Evolutionary conservation across 257 asterid genomes (phyloP).

Genomic region (Jacaranda mimosifolia): DNA sequence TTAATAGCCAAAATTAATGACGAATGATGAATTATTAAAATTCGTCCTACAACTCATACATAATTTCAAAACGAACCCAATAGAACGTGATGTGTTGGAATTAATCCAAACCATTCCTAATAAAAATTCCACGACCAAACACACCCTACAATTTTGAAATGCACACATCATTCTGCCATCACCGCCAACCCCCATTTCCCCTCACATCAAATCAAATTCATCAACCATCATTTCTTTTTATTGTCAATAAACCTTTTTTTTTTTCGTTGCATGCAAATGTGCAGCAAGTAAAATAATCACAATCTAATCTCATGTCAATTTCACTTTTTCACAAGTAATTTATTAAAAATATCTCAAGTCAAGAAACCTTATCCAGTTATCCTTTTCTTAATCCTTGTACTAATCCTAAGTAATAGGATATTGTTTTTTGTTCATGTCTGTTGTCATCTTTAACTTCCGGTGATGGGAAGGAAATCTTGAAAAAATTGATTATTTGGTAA

Average conservation of each 20-base stretch:
- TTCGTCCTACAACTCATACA: too few species aligned
- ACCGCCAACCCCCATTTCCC: slow-evolving; percentile 12
- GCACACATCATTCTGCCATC: slow-evolving; percentile 23
- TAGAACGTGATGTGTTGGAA: too few species aligned
- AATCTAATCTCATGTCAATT: background rate
- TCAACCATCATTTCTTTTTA: background rate
- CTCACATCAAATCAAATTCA: slow-evolving; percentile 19
- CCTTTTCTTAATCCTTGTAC: slow-evolving; percentile 20
- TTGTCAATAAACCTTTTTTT: too few species aligned
- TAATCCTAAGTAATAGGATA: background rate
- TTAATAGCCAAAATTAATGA: too few species aligned
- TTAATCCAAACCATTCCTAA: too few species aligned
- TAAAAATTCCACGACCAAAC: too few species aligned
- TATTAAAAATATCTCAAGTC: background rate
- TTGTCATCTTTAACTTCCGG: slow-evolving; percentile 6
- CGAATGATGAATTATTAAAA: too few species aligned
- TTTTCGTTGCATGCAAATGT: too few species aligned
- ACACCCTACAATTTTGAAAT: background rate
- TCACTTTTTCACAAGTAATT: background rate
- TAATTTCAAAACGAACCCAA: too few species aligned
- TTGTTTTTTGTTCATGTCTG: background rate
- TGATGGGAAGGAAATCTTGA: background rate
- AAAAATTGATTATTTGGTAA: background rate
- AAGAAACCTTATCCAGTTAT: slow-evolving; percentile 2
- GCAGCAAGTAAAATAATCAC: background rate